Evolutionary conservation across 2,329 filamentous ascomycete species (phyloP).

Genomic region (Xylariaceae sp.): DNA sequence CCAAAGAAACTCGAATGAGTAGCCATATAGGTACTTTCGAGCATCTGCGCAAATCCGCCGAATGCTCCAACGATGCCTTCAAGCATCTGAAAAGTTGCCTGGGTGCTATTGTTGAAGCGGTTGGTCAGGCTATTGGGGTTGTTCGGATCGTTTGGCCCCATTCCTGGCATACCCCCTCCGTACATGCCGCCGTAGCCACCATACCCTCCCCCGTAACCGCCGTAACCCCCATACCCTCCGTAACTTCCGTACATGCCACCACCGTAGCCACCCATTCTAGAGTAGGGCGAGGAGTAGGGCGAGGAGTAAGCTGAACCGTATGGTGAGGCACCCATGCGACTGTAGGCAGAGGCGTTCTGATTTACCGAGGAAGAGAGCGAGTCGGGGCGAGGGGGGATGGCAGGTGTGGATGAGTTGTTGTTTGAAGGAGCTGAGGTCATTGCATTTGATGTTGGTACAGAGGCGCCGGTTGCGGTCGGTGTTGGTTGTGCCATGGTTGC

Average conservation of each 20-base stretch:
- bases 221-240: constrained; percentile 38
- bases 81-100: constrained; percentile 96
- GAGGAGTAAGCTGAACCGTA: constrained; percentile 45
- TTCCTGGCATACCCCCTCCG: constrained; percentile 40
- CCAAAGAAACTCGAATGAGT: constrained; percentile 98
- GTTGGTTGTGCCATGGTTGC: constrained; percentile 33
- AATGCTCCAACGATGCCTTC: constrained; percentile 96
- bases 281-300: constrained; percentile 42
- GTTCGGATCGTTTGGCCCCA: constrained; percentile 60
- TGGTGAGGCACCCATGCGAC: constrained; percentile 50
- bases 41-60: constrained; percentile 96
- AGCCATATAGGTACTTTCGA: constrained; percentile 99
- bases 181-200: constrained; percentile 40
- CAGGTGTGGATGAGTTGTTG: constrained; percentile 44
- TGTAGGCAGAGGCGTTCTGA: constrained; percentile 82
- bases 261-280: constrained; percentile 32
- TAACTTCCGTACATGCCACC: constrained; percentile 34
- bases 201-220: constrained; percentile 30
- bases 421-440: constrained; percentile 36
- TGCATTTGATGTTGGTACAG: constrained; percentile 37
- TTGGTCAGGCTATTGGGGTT: constrained; percentile 94
- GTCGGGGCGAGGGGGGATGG: constrained; percentile 75
- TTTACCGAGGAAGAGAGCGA: constrained; percentile 77
- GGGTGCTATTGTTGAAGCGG: constrained; percentile 89
- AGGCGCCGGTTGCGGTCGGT: constrained; percentile 37